Evolutionary conservation across 1,139 yeast genomes (phyloP).

Genomic region (Pichia sp.): DNA sequence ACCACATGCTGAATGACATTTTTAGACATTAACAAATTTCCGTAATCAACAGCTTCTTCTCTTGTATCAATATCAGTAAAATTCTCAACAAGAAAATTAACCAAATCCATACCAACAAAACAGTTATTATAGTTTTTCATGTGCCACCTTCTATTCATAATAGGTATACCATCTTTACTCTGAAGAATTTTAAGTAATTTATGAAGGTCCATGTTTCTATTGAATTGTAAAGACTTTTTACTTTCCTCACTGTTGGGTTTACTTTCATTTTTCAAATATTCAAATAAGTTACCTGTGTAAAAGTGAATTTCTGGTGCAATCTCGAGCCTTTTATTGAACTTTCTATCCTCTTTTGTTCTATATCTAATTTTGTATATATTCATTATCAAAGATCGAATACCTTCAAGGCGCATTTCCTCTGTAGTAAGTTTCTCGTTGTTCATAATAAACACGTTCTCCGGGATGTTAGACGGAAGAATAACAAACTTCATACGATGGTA

Average conservation of each 20-base stretch:
- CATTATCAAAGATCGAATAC: constrained; percentile 64
- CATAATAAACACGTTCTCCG: constrained; percentile 43
- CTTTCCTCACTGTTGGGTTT: constrained; percentile 21
- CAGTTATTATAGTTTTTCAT: constrained; percentile 71
- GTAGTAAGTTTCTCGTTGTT: constrained; percentile 57
- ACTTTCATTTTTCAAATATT: constrained; percentile 42
- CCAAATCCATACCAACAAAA: constrained; percentile 80
- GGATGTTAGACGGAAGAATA: constrained; percentile 65
- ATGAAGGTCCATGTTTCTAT: constrained; percentile 34
- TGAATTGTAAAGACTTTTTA: constrained; percentile 32
- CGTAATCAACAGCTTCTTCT: constrained; percentile 77
- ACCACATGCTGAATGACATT: constrained; percentile 78
- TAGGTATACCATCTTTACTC: constrained; percentile 46
- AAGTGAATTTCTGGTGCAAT: constrained; percentile 70
- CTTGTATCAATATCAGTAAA: constrained; percentile 73
- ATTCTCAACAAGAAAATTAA: constrained; percentile 72
- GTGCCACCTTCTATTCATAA: constrained; percentile 88
- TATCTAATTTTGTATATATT: constrained; percentile 57
- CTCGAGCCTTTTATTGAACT: constrained; percentile 36
- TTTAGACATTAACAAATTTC: constrained; percentile 64
- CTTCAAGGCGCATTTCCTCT: constrained; percentile 86
- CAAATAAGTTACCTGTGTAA: constrained; percentile 79
- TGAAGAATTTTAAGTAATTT: constrained; percentile 64
- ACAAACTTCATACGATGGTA: constrained; percentile 75
- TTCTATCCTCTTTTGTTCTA: constrained; percentile 37